Evolutionary conservation across 352 stramenopile species (phyloP), one percentile per base, ranked within the genome.

Genomic region (Phytophthora boehmeriae): DNA sequence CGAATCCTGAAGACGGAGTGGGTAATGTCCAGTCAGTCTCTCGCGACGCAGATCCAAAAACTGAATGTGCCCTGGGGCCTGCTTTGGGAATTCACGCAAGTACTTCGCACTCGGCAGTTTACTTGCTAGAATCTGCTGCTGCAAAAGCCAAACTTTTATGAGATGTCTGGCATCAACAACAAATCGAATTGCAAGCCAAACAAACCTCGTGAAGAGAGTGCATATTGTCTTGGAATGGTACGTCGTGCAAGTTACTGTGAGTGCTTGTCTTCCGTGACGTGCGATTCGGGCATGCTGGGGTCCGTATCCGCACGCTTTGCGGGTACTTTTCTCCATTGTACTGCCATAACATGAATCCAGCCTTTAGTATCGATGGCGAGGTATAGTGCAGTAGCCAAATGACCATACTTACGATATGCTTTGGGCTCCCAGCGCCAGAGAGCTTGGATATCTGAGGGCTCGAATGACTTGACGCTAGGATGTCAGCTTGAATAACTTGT

Each of bases 41-140:
- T 8, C 38, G 25, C 42, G 41, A 13, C 35, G 62, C 2, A 1
- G 23, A 4, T 13, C 34, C 36, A 32, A 82, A 57, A 5, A 83
- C 16, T 68, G 66, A 28, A 88, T 75, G 6, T 63, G 59, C 13
- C 75, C 79, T 11, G 27, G 51, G 2, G 76, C 53, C 22, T 67
- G 65, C 34, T 60, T 82, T 8, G 76, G 63, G 50, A 86, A 89
- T 56, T 89, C 79, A 2, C 73, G 75, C 23, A 78, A 39, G 41
- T 87, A 87, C 17, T 76, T 73, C 2, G 77, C 57, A 13, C 47
- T 57, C 10, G 54, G 55, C 27, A 66, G 35, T 14, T 38, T 72
- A n/a, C 25, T 50, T 57, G 56, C 20, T 5, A 34, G 46, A 8
- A 16, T n/a, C 8, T 44, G 39, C 8, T 46, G 32, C 8, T 59